Conservation (phyloP, 164 flowering plant species). For the Umbilicus rupestris region DNA sequence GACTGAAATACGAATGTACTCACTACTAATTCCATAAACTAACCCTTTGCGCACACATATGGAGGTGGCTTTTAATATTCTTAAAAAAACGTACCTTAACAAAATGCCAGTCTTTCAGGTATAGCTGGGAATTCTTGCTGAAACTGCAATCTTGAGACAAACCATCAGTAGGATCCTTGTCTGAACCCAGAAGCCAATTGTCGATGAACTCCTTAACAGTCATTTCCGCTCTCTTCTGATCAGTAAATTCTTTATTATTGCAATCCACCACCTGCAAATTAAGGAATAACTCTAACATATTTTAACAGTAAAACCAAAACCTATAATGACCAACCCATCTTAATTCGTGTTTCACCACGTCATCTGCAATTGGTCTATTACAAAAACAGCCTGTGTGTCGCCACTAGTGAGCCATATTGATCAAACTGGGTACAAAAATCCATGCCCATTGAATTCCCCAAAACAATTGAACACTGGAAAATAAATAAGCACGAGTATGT, state of each 20-base stretch:
- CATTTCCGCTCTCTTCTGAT: conserved; percentile 81
- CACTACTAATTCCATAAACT: background rate
- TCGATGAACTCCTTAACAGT: conserved; percentile 63
- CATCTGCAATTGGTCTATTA: too few relatives aligned
- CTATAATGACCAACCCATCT: too few relatives aligned
- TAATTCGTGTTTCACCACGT: too few relatives aligned
- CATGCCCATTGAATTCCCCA: too few relatives aligned
- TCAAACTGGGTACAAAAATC: background rate
- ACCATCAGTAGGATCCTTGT: conserved; percentile 11
- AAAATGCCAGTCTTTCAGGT: conserved; percentile 98
- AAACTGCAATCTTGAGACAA: conserved; percentile 12
- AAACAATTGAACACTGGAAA: background rate
- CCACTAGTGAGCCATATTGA: background rate
- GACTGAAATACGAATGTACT: too few relatives aligned
- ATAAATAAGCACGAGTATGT: background rate
- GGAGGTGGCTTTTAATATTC: background rate
- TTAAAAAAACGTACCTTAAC: conserved; percentile 44
- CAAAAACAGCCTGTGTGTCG: background rate
- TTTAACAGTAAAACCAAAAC: background rate
- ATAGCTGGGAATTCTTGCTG: conserved; percentile 31
- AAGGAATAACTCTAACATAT: background rate
- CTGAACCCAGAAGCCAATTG: conserved; percentile 31
- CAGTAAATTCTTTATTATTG: conserved; percentile 61
- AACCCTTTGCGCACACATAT: background rate
- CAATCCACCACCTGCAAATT: conserved; percentile 71